Evolutionary conservation across 495 filamentous ascomycete genomes (phyloP).

Genomic region (Tuber aestivum): DNA sequence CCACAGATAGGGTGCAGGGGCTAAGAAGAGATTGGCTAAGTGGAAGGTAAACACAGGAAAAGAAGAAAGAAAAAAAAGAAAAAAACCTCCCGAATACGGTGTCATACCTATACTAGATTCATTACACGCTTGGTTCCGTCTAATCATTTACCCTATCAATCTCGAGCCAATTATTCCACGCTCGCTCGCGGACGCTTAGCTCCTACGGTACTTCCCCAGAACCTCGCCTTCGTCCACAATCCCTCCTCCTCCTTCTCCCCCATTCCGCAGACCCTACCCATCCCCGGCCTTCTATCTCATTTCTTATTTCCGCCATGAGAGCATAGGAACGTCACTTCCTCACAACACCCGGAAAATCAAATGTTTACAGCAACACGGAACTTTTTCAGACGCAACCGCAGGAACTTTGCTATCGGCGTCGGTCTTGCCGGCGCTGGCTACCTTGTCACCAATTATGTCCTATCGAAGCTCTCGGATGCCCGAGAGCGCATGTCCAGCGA

Average conservation of each 20-base stretch:
- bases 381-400: constrained; percentile 91
- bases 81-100: neutral
- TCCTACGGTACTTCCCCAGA: neutral
- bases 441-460: constrained; percentile 83
- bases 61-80: neutral
- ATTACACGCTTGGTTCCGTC: neutral
- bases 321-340: constrained; percentile 13
- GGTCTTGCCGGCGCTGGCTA: constrained; percentile 87
- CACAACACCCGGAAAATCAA: constrained; percentile 3
- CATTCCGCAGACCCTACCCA: neutral
- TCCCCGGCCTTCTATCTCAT: constrained; percentile 9
- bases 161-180: neutral
- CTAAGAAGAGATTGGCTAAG: neutral
- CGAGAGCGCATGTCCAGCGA: constrained; percentile 93
- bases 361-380: constrained; percentile 53
- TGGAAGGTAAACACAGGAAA: neutral
- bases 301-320: constrained; percentile 22
- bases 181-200: neutral
- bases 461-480: constrained; percentile 83
- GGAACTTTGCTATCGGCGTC: constrained; percentile 75
- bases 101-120: neutral
- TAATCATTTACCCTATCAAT: neutral
- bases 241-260: neutral
- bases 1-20: neutral
- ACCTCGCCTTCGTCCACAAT: neutral